Evolutionary conservation across 345 rosid genomes (phyloP), one percentile per base, ranked within the genome.

Genomic region (Gossypium bickii): DNA sequence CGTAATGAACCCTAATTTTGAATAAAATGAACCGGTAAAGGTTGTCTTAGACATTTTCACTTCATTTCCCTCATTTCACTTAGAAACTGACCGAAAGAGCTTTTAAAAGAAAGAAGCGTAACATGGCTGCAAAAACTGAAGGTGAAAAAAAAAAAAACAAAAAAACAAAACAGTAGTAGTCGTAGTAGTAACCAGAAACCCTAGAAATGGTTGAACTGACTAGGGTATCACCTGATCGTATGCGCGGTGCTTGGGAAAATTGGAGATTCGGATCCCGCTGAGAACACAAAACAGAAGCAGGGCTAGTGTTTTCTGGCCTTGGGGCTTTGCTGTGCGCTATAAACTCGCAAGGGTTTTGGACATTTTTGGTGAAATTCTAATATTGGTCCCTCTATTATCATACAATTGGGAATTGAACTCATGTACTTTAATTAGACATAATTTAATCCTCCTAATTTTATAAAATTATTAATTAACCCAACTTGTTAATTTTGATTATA

Each of bases 201-300:
- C 11, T 41, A 65, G 41, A 16, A 69, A 51, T 10, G 25, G 43
- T 52, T 24, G 45, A 48, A 63, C 22, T 16, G 65, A 41, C 15
- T 43, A 43, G 24, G 53, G 22, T 22, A 4, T 18, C 22, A 67
- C 71, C 58, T 68, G 49, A 57, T 41, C 63, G 41, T 34, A 17
- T 6, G 52, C 18, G 4, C 10, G 56, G 55, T 53, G 43, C 10
- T 43, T 4, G 69, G 27, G 12, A 18, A 25, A 34, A 9, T 1
- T 20, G 44, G 25, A 62, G 38, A 56, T 53, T 29, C 9, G 41
- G 69, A 76, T 76, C 74, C 78, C 74, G 74, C 78, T 68, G 74
- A 74, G 43, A 74, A 15, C 63, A 22, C 5, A 22, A 11, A 76
- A 45, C 1, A 68, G 48, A 45, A 66, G 58, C 47, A 47, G 44